A percentile compares a stretch with the other conserved stretches of the same genome.
Conservation (phyloP, 2,329 filamentous ascomycete genomes). For the Akanthomyces dipterigenus region DNA sequence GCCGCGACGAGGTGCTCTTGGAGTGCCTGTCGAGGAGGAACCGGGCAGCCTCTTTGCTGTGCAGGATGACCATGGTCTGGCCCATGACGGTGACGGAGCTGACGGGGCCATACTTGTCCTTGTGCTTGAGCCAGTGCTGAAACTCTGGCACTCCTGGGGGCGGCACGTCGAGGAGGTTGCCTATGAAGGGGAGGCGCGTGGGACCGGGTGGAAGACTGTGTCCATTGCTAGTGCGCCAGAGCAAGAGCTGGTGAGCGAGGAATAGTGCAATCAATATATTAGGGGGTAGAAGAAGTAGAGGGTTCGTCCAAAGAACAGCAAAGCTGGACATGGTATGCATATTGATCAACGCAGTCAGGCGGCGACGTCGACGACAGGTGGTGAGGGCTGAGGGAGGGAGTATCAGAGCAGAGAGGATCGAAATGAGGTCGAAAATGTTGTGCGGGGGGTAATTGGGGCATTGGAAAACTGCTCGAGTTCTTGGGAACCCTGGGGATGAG, state of each 20-base stretch:
- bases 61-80: constrained; percentile 31
- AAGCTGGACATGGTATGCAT: neutral
- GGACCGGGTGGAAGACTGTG: constrained; percentile 18
- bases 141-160: constrained; percentile 22
- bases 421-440: too few relatives aligned
- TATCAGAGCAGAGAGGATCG: too few relatives aligned
- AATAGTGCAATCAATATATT: neutral
- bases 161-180: constrained; percentile 39
- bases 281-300: neutral
- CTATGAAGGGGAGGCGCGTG: constrained; percentile 32
- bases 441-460: neutral
- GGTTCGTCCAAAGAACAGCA: neutral
- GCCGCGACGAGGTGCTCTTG: constrained; percentile 21
- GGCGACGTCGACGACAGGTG: too few relatives aligned
- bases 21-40: constrained; percentile 31
- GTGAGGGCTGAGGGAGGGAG: too few relatives aligned
- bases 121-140: constrained; percentile 28
- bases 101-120: constrained; percentile 23
- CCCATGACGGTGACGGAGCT: constrained; percentile 19
- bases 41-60: constrained; percentile 27
- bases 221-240: neutral
- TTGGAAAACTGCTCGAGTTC: too few relatives aligned
- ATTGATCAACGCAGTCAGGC: too few relatives aligned
- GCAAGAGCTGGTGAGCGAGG: neutral
- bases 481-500: too few relatives aligned